phyloP scores from a whole-genome alignment of 2,329 filamentous ascomycete genomes.

The Paradendryphiella salina region DNA sequence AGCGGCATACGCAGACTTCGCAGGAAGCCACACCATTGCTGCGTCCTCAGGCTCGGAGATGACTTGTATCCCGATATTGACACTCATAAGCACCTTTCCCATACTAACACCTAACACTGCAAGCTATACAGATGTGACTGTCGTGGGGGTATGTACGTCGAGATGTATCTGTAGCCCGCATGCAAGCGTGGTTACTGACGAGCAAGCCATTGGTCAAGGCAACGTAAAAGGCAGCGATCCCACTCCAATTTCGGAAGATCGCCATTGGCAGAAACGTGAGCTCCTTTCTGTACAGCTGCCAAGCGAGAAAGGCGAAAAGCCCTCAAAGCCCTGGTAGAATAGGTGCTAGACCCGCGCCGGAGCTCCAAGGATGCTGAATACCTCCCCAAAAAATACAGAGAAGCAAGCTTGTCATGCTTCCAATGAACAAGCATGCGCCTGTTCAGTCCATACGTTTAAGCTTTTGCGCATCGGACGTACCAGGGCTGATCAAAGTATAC shows the following conservation, averaged over 20 bases:
- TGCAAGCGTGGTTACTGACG: constrained; percentile 45
- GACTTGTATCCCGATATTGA: constrained; percentile 49
- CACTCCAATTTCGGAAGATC: constrained; percentile 45
- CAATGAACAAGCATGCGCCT: constrained; percentile 48
- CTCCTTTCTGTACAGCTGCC: constrained; percentile 27
- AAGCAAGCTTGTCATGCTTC: constrained; percentile 46
- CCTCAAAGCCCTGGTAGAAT: constrained; percentile 41
- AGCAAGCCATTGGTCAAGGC: constrained; percentile 51
- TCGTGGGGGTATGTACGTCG: constrained; percentile 37
- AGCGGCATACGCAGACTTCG: constrained; percentile 52
- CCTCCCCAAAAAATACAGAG: constrained; percentile 52
- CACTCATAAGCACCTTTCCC: constrained; percentile 48
- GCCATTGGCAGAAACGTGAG: constrained; percentile 46
- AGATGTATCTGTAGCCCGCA: constrained; percentile 48
- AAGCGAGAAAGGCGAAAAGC: background rate
- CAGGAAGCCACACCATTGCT: constrained; percentile 45
- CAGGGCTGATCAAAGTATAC: too few relatives aligned
- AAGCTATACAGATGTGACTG: constrained; percentile 46
- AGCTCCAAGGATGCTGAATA: constrained; percentile 45
- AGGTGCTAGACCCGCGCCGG: constrained; percentile 48
- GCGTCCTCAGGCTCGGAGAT: constrained; percentile 40
- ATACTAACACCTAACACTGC: constrained; percentile 49
- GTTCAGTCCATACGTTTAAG: constrained; percentile 49
- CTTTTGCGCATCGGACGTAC: constrained; percentile 18
- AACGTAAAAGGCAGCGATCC: constrained; percentile 47